Evolutionary conservation across 148 eudicot species (phyloP), one percentile per base, ranked within the genome.

Genomic region (Bassia scoparia): DNA sequence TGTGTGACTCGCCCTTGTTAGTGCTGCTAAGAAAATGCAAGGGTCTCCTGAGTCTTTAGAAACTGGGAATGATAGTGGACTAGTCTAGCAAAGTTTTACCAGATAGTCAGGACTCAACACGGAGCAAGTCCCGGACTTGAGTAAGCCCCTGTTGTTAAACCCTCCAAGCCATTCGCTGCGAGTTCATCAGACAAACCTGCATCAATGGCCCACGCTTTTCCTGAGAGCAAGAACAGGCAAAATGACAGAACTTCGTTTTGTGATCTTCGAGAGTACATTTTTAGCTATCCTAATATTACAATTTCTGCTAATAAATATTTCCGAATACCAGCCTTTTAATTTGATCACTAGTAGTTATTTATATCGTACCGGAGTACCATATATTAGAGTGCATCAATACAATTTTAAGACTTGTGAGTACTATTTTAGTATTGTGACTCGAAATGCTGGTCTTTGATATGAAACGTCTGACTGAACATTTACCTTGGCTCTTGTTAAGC

Each of bases 191-290:
- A 67, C 54, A 88, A 73, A 27, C 27, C 84, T 70, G 60, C 78
- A 63, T 69, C 82, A 30, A 61, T 81, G 54, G 41, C 78, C 20
- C 83, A 70, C 49, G 69, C 79, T 37, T 59, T 77, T 66, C 81
- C 80, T 46, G 82, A 81, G 73, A 80, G 76, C n/a, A 68, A 81
- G 87, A 68, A 76, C 86, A 56, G 98, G 98, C 71, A 86, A 89
- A 75, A 95, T 95, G 98, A 91, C 93, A 44, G 96, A 88, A 76
- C 84, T 94, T 68, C 80, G 89, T 73, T 70, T 89, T 90, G 98
- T 93, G 82, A 78, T 18, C 16, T 5, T 66, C 13, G 2, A 26
- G n/a, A n/a, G n/a, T n/a, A n/a, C 34, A 7, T 65, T 41, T 41
- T 8, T 41, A 8, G 8, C 43, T 37, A 37, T 37, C 5, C 43